Base-by-base conservation (phyloP, 768 basidiomycete species). In the Lyophyllum decastes region DNA sequence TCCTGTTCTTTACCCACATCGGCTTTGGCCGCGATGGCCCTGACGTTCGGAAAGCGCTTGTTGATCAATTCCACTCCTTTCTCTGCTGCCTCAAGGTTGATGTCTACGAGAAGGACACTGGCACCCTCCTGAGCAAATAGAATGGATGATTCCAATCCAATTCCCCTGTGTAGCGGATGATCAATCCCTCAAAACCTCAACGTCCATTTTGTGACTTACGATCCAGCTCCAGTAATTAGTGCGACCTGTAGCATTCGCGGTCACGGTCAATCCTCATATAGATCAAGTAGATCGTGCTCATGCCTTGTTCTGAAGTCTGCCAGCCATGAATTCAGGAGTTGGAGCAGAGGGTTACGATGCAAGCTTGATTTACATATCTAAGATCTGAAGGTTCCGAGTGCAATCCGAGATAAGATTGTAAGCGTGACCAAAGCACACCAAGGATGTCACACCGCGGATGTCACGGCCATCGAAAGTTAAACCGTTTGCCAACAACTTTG, bases 81-180 rank as follows among this genome's bases (percentile, higher is more conserved):
- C 70, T 93, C 76, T 4, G 85, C 94, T 24, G 86, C 89, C 21
- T 80, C 74, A 22, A 86, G 62, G 72, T 95, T 97, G 71, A 98
- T 85, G 71, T 99, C 97, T 33, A 87, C 90, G 44, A 95, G 83
- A 44, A 98, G 70, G 59, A 98, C 86, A 65, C 88, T 84, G n/a
- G 94, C 94, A 24, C 96, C 95, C 72, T 99, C 97, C 60, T 85
- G 82, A 1, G 96, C 96, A 71, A 99, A 99, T 46, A 98, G 82
- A 59, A 98, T 80, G n/a, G 94, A 87, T 0, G 95, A 90, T 76
- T 99, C 95, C 48, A 98, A 83, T 25, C 97, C 97, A 71, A 99
- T 97, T 0, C 97, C 97, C 55, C 95, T 98, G 72, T 43, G 19
- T 26, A 52, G 44, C 2, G 55, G 54, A 59, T 61, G 48, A 58